phyloP scores from a whole-genome alignment of 768 basidiomycete genomes.

The Termitomyces sp. region DNA sequence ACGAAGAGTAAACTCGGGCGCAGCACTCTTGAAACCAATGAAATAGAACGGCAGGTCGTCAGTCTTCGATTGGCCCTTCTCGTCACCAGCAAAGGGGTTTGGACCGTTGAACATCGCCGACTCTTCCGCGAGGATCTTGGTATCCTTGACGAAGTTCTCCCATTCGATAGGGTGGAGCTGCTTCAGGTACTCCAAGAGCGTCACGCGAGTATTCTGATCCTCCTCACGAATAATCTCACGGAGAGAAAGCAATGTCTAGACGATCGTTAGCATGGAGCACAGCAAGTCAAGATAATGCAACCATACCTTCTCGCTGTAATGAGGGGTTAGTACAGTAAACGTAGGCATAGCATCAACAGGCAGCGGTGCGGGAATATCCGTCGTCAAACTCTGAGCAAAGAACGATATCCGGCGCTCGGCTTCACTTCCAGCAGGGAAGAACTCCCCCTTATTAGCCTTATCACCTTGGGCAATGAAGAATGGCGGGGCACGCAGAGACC shows the following conservation, averaged over 20 bases:
- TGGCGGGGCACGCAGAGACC: constrained; percentile 90
- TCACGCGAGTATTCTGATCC: constrained; percentile 95
- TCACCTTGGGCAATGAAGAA: constrained; percentile 98
- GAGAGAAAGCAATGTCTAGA: constrained; percentile 86
- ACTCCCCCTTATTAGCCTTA: constrained; percentile 74
- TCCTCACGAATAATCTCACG: constrained; percentile 99
- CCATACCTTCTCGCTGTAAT: constrained; percentile 94
- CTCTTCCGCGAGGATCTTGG: constrained; percentile 97
- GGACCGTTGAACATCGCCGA: constrained; percentile 80
- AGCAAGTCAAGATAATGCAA: not conserved
- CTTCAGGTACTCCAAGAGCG: constrained; percentile 95
- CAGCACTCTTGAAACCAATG: constrained; percentile 98
- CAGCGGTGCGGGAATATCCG: constrained; percentile 87
- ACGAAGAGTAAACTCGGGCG: constrained; percentile 96
- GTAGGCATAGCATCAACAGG: constrained; percentile 99
- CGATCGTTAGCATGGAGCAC: not conserved
- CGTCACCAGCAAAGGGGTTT: constrained; percentile 63
- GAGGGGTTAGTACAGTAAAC: constrained; percentile 96
- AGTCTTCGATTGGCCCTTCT: constrained; percentile 80
- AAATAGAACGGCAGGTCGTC: constrained; percentile 97
- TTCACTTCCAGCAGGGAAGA: constrained; percentile 93
- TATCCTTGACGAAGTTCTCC: constrained; percentile 99
- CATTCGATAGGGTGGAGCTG: constrained; percentile 97
- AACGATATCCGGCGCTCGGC: constrained; percentile 98
- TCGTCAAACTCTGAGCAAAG: constrained; percentile 97